Percentiles rank a stretch among this genome's conserved stretches.
These are phyloP conservation scores for Canavalia gladiata DNA, from an alignment of 306 rosid genomes.

Conservation along the genomic window DNA sequence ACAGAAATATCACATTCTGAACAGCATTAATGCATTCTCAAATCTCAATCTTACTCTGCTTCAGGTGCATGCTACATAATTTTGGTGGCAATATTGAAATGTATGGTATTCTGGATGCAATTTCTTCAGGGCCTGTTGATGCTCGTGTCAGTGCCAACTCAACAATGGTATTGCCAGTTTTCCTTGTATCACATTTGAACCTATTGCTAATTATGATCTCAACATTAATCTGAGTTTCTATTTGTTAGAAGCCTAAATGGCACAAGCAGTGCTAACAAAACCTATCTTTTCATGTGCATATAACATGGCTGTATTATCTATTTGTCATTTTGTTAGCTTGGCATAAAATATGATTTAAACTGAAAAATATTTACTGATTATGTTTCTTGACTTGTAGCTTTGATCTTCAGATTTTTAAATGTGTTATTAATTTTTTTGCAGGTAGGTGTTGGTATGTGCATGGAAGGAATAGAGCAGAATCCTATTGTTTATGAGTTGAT, in stretches of 20 bases:
- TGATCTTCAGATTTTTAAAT: conserved; percentile 35
- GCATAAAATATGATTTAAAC: conserved; percentile 29
- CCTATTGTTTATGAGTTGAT: conserved; percentile 86
- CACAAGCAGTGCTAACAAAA: conserved; percentile 9
- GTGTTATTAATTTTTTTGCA: conserved; percentile 43
- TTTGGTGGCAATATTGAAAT: conserved; percentile 98
- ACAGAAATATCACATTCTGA: conserved; percentile 13
- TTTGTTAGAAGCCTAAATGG: conserved; percentile 37
- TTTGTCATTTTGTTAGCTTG: conserved; percentile 21
- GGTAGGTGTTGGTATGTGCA: conserved; percentile 99
- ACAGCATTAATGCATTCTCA: conserved; percentile 23
- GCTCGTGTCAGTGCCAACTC: conserved; percentile 86
- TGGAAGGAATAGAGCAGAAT: conserved; percentile 98
- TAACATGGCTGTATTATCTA: conserved; percentile 3
- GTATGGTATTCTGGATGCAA: conserved; percentile 85
- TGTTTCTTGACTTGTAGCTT: conserved; percentile 19
- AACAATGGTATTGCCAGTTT: conserved; percentile 74
- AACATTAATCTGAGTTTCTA: neutral
- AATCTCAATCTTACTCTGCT: conserved; percentile 37
- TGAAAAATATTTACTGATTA: conserved; percentile 7
- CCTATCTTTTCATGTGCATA: conserved; percentile 19
- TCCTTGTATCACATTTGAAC: conserved; percentile 17
- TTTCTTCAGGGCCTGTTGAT: conserved; percentile 89
- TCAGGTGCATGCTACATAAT: conserved; percentile 95
- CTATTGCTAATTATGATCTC: conserved; percentile 7